A percentile compares a stretch with the other conserved stretches of the same genome.
Conservation (phyloP, 306 rosid genomes). For the Medicago ruthenica region DNA sequence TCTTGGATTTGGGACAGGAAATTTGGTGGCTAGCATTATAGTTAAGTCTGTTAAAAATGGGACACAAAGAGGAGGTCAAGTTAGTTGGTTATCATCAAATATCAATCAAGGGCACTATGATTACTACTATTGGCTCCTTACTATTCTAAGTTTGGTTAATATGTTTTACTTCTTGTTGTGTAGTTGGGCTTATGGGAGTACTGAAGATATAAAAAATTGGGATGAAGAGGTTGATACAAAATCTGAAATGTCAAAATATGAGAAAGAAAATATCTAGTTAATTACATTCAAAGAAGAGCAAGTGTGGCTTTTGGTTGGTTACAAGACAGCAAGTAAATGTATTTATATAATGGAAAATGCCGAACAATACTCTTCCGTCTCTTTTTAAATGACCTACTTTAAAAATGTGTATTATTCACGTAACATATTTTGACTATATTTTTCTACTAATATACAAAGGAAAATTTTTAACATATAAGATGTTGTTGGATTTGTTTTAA, state of each 20-base stretch:
- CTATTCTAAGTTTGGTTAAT: conserved; percentile 55
- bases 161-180: conserved; percentile 60
- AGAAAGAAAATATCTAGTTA: neutral
- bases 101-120: conserved; percentile 70
- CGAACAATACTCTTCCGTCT: no score
- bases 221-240: conserved; percentile 44
- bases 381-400: no score
- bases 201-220: conserved; percentile 43
- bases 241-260: neutral
- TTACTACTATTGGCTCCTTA: conserved; percentile 64
- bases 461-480: no score
- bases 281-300: neutral
- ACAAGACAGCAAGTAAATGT: no score
- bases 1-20: conserved; percentile 64
- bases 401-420: no score
- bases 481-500: no score
- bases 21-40: conserved; percentile 54
- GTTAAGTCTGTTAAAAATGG: conserved; percentile 46
- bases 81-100: conserved; percentile 63
- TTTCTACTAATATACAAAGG: no score
- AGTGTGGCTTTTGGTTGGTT: no score
- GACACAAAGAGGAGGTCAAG: conserved; percentile 49
- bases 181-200: conserved; percentile 67
- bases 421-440: no score
- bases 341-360: no score